Base-by-base conservation (phyloP, 306 rosid species). In the Nissolia schottii region DNA sequence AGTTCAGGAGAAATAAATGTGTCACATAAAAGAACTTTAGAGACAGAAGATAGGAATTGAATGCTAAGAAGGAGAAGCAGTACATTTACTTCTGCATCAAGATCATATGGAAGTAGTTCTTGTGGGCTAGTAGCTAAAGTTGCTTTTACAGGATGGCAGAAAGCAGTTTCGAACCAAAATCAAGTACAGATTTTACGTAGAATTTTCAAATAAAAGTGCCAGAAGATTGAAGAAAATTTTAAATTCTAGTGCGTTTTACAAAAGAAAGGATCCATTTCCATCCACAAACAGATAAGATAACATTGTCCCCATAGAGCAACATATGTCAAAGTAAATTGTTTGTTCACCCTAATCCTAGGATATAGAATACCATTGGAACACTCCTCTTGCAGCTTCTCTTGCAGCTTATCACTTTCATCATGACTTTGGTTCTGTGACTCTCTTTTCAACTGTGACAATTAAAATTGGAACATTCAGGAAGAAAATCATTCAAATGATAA, bases 391-490 rank as follows among this genome's bases (percentile, higher is more conserved):
- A 45, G 34, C 37, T 53, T 5, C 14, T 34, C 35, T 55, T 14
- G n/a, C n/a, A n/a, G n/a, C n/a, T n/a, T n/a, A n/a, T n/a, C 14
- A 64, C 77, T 53, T 29, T 48, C 77, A 20, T 4, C 34, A 22
- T 60, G 29, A 62, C 64, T 20, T 22, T 40, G 68, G 43, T 29
- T 58, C 13, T 27, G 54, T 43, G 63, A 28, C 28, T 62, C 53
- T n/a, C 15, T 32, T 71, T 24, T 63, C 61, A 71, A 35, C 82
- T 78, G 77, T 35, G 22, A 63, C 20, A 63, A 45, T 51, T 31
- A 34, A 58, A 69, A 70, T n/a, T 31, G 23, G 32, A 24, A 61
- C 67, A 20, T 53, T 43, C 31, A 59, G 15, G 59, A 57, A 22
- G 25, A 41, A 60, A 60, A 25, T 23, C 27, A 37, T 31, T 38